Evolutionary conservation across 169 alveolate species (phyloP).

Genomic region (Toxoplasma gondii): DNA sequence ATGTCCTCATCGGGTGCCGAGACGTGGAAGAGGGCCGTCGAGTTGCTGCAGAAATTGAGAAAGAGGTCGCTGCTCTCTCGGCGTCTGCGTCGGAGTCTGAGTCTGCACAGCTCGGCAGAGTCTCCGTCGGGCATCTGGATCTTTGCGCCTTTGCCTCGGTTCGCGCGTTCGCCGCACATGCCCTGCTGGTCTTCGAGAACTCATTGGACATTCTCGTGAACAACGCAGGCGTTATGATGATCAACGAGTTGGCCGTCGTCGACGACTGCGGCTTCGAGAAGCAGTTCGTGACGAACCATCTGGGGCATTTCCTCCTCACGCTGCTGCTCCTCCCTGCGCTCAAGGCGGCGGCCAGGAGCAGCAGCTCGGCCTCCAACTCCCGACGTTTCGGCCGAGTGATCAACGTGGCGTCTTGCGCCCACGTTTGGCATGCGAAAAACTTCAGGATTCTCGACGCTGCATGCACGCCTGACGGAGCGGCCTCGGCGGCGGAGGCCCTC

Average conservation of each 20-base stretch:
- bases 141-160: constrained; percentile 70
- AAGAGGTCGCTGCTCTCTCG: neutral
- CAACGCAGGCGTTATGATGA: constrained; percentile 78
- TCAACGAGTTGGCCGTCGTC: neutral
- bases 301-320: constrained; percentile 78
- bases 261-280: constrained; percentile 70
- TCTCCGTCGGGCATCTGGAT: constrained; percentile 60
- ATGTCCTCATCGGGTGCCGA: constrained; percentile 78
- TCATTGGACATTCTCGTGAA: constrained; percentile 78
- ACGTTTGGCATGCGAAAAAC: neutral
- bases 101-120: neutral
- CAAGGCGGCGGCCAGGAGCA: neutral
- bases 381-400: neutral
- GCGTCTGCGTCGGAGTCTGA: neutral
- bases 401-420: constrained; percentile 35
- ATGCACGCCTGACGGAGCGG: neutral
- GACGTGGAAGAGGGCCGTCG: constrained; percentile 62
- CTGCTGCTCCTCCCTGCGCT: constrained; percentile 69
- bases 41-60: neutral
- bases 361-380: neutral
- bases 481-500: constrained; percentile 2
- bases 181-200: constrained; percentile 53
- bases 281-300: constrained; percentile 74
- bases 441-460: constrained; percentile 23
- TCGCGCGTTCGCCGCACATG: constrained; percentile 61